Evolutionary conservation across 306 rosid genomes (phyloP).

Genomic region (Vachellia collinsii): DNA sequence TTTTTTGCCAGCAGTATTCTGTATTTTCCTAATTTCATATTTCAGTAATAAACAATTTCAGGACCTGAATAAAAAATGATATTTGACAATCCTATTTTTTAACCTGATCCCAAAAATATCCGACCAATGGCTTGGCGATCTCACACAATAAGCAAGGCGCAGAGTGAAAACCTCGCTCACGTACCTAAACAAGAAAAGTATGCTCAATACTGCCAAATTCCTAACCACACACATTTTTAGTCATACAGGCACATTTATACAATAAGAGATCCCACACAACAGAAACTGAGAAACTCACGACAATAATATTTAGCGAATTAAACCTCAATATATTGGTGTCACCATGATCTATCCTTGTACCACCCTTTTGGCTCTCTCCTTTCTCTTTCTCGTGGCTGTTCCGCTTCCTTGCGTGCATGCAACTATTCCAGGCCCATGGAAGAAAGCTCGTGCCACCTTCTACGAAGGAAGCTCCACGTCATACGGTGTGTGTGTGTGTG

Average conservation of each 20-base stretch:
- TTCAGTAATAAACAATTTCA: no score
- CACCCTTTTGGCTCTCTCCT: constrained; percentile 25
- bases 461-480: constrained; percentile 55
- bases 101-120: neutral
- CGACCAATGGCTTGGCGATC: neutral
- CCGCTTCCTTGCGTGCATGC: constrained; percentile 32
- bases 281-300: neutral
- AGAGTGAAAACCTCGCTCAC: neutral
- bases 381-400: constrained; percentile 10
- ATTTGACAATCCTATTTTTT: neutral
- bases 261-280: neutral
- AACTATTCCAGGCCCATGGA: constrained; percentile 50
- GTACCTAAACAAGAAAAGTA: neutral
- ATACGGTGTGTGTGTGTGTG: constrained; percentile 28
- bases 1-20: no score
- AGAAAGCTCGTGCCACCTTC: constrained; percentile 57
- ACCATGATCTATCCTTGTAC: constrained; percentile 24
- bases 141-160: neutral
- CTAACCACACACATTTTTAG: neutral
- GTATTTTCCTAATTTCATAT: no score
- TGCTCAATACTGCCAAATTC: neutral
- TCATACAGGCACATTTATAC: neutral
- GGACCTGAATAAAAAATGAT: neutral
- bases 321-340: neutral
- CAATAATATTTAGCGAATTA: neutral